These are phyloP conservation scores for Teunomyces funiuensis DNA, from an alignment of 805 yeast species.

Conservation along the genomic window DNA sequence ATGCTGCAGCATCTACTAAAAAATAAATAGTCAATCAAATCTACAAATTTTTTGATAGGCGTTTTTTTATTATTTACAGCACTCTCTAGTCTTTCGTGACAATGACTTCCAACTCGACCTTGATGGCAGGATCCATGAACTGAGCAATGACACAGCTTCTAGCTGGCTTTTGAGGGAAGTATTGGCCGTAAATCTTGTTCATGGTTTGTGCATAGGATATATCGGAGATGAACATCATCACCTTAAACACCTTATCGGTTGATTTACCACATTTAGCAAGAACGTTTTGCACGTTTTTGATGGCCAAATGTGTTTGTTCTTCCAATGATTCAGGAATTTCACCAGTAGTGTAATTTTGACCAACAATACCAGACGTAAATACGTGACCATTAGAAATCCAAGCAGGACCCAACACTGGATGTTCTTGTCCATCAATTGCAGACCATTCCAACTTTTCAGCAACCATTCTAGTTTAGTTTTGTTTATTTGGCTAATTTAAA, in stretches of 20 bases:
- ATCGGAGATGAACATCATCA: constrained; percentile 47
- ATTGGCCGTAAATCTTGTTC: constrained; percentile 46
- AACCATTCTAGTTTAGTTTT: constrained; percentile 5
- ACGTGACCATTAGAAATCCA: constrained; percentile 25
- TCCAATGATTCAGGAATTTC: constrained; percentile 42
- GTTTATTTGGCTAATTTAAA: neutral
- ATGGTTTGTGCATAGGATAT: constrained; percentile 41
- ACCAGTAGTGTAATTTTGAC: constrained; percentile 37
- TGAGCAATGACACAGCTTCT: constrained; percentile 53
- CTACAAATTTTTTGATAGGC: too few species aligned
- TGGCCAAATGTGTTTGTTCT: constrained; percentile 47
- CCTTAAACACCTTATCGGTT: constrained; percentile 47
- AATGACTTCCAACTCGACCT: constrained; percentile 54
- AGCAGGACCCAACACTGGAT: constrained; percentile 31
- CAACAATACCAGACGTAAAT: constrained; percentile 20
- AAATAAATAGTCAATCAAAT: too few species aligned
- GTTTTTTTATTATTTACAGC: too few species aligned
- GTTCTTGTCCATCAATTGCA: constrained; percentile 30
- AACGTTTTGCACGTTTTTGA: constrained; percentile 41
- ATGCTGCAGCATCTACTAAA: too few species aligned
- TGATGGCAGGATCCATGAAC: constrained; percentile 50
- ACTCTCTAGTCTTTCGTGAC: constrained; percentile 29
- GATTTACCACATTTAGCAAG: constrained; percentile 48
- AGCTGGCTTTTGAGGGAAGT: constrained; percentile 51
- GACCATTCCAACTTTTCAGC: constrained; percentile 22